Percentiles rank a stretch among this genome's conserved stretches.
phyloP scores from a whole-genome alignment of 2,329 filamentous ascomycete genomes.

The Aspergillus bombycis region DNA sequence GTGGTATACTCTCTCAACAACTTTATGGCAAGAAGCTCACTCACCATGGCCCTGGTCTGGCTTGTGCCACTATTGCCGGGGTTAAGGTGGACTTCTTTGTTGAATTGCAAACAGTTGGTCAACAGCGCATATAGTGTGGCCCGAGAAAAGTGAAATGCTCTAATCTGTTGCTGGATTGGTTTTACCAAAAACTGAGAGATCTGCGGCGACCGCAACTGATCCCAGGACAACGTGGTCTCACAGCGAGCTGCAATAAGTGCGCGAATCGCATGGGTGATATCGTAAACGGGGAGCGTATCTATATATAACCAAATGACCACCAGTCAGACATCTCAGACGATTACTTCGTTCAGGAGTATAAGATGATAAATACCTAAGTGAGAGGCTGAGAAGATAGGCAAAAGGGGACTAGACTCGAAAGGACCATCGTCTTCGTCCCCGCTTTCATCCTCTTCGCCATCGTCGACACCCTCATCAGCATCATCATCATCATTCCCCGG shows the following conservation, averaged over 20 bases:
- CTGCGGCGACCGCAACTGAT: constrained; percentile 92
- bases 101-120: constrained; percentile 91
- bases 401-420: constrained; percentile 54
- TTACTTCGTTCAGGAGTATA: background rate
- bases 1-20: constrained; percentile 87
- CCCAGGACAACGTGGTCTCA: constrained; percentile 92
- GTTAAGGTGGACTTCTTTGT: constrained; percentile 79
- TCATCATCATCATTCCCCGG: constrained; percentile 43
- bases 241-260: constrained; percentile 81
- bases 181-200: constrained; percentile 95
- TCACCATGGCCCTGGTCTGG: constrained; percentile 82
- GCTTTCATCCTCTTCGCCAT: constrained; percentile 40
- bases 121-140: constrained; percentile 88
- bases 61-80: constrained; percentile 83
- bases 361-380: constrained; percentile 65
- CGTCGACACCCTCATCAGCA: constrained; percentile 44
- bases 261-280: constrained; percentile 85
- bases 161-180: constrained; percentile 89
- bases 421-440: constrained; percentile 49
- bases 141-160: constrained; percentile 77
- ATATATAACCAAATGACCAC: constrained; percentile 5
- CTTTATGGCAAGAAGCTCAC: constrained; percentile 88
- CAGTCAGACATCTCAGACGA: background rate
- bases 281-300: constrained; percentile 89
- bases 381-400: constrained; percentile 79